phyloP scores from a whole-genome alignment of 768 basidiomycete genomes.

The Leccinum truebloodii region DNA sequence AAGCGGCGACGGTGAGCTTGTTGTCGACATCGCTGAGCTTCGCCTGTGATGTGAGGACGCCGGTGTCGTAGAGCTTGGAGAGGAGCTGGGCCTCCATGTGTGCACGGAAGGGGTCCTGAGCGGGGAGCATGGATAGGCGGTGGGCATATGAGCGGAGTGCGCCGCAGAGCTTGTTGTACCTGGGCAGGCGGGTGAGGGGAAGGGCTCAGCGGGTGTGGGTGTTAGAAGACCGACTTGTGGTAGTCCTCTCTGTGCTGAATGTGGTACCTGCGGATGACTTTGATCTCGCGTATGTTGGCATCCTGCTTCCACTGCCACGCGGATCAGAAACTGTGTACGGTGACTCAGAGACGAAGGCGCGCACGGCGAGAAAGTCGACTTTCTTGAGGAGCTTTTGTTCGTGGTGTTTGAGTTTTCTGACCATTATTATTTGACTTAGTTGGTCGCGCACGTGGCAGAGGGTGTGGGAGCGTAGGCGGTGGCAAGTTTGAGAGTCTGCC shows the following conservation, averaged over 20 bases:
- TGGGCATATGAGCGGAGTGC: constrained; percentile 83
- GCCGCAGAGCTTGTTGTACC: constrained; percentile 95
- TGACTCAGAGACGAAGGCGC: constrained; percentile 29
- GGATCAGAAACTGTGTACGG: constrained; percentile 4
- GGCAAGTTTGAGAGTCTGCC: constrained; percentile 29
- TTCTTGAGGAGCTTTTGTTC: constrained; percentile 94
- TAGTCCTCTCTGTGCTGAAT: constrained; percentile 94
- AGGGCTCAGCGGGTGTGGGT: neutral
- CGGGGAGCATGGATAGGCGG: constrained; percentile 81
- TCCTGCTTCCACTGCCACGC: constrained; percentile 90
- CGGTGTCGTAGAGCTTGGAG: constrained; percentile 96
- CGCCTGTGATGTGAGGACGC: constrained; percentile 80
- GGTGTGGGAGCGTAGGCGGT: constrained; percentile 29
- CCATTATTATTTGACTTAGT: constrained; percentile 46
- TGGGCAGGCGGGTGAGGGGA: constrained; percentile 27
- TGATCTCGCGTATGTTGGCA: constrained; percentile 85
- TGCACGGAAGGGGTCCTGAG: constrained; percentile 84
- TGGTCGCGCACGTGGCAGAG: constrained; percentile 31
- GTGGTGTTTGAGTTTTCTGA: constrained; percentile 94
- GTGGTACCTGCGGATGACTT: constrained; percentile 94
- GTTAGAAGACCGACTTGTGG: constrained; percentile 60
- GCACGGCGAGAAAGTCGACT: constrained; percentile 93
- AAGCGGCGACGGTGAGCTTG: constrained; percentile 93
- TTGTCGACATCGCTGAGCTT: constrained; percentile 93
- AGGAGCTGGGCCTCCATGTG: constrained; percentile 86